Evolutionary conservation across 306 rosid species (phyloP).

Genomic region (Cicer chorassanicum): DNA sequence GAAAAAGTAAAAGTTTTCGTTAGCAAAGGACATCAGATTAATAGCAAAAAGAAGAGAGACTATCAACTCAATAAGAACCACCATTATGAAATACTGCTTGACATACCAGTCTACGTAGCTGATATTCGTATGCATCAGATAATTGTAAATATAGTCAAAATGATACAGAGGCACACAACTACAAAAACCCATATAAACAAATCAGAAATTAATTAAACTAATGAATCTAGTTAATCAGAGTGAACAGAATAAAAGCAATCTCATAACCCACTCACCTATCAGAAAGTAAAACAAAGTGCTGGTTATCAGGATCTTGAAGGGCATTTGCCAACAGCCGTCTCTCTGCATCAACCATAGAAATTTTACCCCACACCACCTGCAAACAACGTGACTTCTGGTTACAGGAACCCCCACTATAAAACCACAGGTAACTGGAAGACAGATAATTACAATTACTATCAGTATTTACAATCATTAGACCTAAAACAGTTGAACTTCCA

Average conservation of each 20-base stretch:
- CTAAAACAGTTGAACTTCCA: constrained; percentile 13
- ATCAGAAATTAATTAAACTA: constrained; percentile 45
- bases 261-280: constrained; percentile 66
- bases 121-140: constrained; percentile 82
- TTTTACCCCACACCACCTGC: constrained; percentile 98
- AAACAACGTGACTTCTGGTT: constrained; percentile 48
- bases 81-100: constrained; percentile 18
- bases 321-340: constrained; percentile 85
- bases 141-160: constrained; percentile 79
- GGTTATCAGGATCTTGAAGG: constrained; percentile 88
- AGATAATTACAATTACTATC: constrained; percentile 32
- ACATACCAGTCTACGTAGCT: constrained; percentile 93
- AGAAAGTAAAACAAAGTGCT: constrained; percentile 94
- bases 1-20: constrained; percentile 31
- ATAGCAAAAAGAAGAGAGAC: constrained; percentile 37
- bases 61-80: constrained; percentile 21
- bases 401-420: constrained; percentile 38
- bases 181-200: constrained; percentile 56
- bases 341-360: constrained; percentile 99
- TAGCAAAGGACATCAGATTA: constrained; percentile 35
- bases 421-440: constrained; percentile 9
- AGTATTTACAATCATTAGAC: constrained; percentile 17
- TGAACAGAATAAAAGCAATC: constrained; percentile 42
- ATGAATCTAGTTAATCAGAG: constrained; percentile 37
- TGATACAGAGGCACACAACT: constrained; percentile 88